Conservation (phyloP, 2,329 filamentous ascomycete genomes). For the Xylariaceae sp. region DNA sequence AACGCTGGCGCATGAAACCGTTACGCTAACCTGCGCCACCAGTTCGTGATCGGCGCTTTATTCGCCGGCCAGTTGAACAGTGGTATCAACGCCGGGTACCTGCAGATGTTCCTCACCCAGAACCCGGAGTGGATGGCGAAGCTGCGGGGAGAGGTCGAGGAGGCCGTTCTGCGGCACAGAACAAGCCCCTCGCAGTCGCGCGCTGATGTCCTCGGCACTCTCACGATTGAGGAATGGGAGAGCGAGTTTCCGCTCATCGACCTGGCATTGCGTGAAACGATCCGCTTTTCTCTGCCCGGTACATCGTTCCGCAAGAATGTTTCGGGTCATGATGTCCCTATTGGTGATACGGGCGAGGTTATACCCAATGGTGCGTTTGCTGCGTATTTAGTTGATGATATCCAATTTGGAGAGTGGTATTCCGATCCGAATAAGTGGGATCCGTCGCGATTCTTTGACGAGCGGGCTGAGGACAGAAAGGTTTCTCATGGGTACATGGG, state of each 20-base stretch:
- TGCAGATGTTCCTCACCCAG: slow-evolving; percentile 49
- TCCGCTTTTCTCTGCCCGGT: slow-evolving; percentile 49
- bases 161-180: slow-evolving; percentile 42
- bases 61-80: slow-evolving; percentile 59
- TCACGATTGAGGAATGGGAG: slow-evolving; percentile 55
- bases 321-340: slow-evolving; percentile 42
- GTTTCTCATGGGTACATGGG: slow-evolving; percentile 23
- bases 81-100: slow-evolving; percentile 53
- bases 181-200: slow-evolving; percentile 27
- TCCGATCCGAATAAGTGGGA: slow-evolving; percentile 42
- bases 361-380: slow-evolving; percentile 49
- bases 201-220: slow-evolving; percentile 38
- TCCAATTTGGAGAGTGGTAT: slow-evolving; percentile 44
- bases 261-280: slow-evolving; percentile 51
- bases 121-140: slow-evolving; percentile 45
- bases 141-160: slow-evolving; percentile 46
- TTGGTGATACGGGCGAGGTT: slow-evolving; percentile 45
- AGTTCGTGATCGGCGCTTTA: slow-evolving; percentile 53
- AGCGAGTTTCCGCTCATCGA: slow-evolving; percentile 51
- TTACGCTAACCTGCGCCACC: slow-evolving; percentile 6
- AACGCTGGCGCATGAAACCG: background rate
- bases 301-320: slow-evolving; percentile 51
- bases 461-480: slow-evolving; percentile 41
- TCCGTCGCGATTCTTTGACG: slow-evolving; percentile 42
- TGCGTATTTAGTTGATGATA: slow-evolving; percentile 45